phyloP scores from a whole-genome alignment of 2,329 filamentous ascomycete species.

The Hymenoscyphus occultus region DNA sequence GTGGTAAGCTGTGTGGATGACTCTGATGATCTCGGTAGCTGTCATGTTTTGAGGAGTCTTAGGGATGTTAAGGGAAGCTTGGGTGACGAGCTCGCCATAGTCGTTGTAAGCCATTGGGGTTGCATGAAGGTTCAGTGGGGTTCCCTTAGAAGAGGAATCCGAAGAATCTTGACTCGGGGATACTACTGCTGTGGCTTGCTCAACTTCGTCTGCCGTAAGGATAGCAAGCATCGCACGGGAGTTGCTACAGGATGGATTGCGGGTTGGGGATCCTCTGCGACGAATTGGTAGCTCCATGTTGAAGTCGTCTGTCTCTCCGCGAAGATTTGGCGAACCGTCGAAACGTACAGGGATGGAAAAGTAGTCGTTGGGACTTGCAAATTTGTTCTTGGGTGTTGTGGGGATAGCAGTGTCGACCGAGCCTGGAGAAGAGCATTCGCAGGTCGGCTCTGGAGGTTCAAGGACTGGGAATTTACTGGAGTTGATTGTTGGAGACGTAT shows the following conservation, averaged over 20 bases:
- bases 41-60: slow-evolving; percentile 21
- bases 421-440: background rate
- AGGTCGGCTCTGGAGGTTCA: background rate
- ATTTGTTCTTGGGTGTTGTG: background rate
- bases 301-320: background rate
- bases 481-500: background rate
- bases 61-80: slow-evolving; percentile 12
- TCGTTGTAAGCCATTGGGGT: slow-evolving; percentile 32
- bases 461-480: background rate
- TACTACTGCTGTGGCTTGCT: background rate
- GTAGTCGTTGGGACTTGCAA: background rate
- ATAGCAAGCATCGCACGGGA: background rate
- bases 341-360: slow-evolving; percentile 6
- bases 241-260: background rate
- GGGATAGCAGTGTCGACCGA: background rate
- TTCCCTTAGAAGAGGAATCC: no score
- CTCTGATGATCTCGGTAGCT: slow-evolving; percentile 26
- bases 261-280: background rate
- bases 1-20: slow-evolving; percentile 31
- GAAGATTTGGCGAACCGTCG: slow-evolving; percentile 1
- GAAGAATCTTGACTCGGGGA: background rate
- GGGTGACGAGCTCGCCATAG: slow-evolving; percentile 31
- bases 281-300: slow-evolving; percentile 3
- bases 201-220: background rate
- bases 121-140: background rate